Evolutionary conservation across 768 basidiomycete species (phyloP).

Genomic region (Boletellus ananas): DNA sequence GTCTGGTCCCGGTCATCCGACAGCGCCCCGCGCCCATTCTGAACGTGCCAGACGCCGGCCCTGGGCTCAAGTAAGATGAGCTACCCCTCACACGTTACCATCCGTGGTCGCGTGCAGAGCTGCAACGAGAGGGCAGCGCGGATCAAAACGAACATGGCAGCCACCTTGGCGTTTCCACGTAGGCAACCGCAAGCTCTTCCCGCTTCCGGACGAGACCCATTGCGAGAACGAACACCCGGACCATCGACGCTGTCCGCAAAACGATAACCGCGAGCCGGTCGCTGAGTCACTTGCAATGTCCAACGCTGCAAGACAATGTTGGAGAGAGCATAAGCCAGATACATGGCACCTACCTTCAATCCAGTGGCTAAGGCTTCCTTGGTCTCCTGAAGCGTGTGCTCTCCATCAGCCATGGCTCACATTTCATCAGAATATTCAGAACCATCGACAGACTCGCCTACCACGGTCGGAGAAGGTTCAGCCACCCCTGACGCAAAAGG

Average conservation of each 20-base stretch:
- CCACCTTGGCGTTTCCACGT: too few species aligned
- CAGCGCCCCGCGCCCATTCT: background rate
- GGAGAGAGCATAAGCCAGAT: background rate
- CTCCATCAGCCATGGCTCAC: background rate
- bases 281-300: conserved; percentile 13
- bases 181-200: too few species aligned
- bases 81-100: conserved; percentile 23
- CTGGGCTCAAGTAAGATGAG: background rate
- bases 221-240: conserved; percentile 33
- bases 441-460: conserved; percentile 13
- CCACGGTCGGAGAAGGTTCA: conserved; percentile 3
- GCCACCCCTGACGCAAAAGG: background rate
- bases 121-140: background rate
- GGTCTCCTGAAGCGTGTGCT: conserved; percentile 5
- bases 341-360: conserved; percentile 12
- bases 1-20: too few species aligned
- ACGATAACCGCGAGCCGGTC: background rate
- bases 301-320: conserved; percentile 5
- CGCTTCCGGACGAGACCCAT: conserved; percentile 33
- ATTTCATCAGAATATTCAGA: conserved; percentile 3
- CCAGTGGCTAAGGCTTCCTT: conserved; percentile 21
- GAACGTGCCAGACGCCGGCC: conserved; percentile 23
- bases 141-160: background rate
- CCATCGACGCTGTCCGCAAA: conserved; percentile 21
- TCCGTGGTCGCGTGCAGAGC: conserved; percentile 19